A percentile compares a stretch with the other conserved stretches of the same genome.
phyloP scores from a whole-genome alignment of 768 basidiomycete genomes.

The Agaricus subrufescens region DNA sequence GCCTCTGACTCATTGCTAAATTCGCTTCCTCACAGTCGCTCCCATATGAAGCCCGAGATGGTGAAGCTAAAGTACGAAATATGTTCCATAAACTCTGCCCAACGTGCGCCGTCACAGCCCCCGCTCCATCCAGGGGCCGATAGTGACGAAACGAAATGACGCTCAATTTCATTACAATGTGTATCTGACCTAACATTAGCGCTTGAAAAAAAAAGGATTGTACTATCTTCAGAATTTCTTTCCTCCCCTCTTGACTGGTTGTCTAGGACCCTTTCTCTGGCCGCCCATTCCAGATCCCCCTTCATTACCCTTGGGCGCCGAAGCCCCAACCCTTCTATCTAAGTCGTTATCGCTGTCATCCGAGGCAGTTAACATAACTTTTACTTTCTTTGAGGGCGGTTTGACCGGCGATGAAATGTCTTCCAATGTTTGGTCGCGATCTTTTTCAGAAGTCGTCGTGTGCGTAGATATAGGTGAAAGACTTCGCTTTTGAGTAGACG shows the following conservation, averaged over 20 bases:
- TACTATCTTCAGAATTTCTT: conserved; percentile 54
- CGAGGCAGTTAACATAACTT: conserved; percentile 32
- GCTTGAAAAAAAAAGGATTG: not conserved
- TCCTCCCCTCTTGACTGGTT: conserved; percentile 73
- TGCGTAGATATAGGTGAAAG: not conserved
- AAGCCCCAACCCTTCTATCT: conserved; percentile 29
- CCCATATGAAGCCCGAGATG: conserved; percentile 27
- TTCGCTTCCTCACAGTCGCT: not conserved
- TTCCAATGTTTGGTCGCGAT: conserved; percentile 6
- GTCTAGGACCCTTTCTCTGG: conserved; percentile 54
- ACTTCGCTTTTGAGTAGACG: not conserved
- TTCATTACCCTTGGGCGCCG: conserved; percentile 35
- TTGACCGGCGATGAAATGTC: conserved; percentile 7
- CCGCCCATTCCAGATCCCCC: conserved; percentile 21
- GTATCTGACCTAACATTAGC: conserved; percentile 12
- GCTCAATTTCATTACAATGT: not conserved
- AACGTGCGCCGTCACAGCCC: conserved; percentile 37
- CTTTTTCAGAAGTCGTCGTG: conserved; percentile 1
- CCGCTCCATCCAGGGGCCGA: conserved; percentile 16
- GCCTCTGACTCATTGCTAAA: not conserved
- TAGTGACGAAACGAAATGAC: not conserved
- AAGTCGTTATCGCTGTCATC: conserved; percentile 57
- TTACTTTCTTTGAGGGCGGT: conserved; percentile 54
- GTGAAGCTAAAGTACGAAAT: conserved; percentile 55
- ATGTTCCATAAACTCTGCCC: conserved; percentile 67